phyloP scores from a whole-genome alignment of 176 grass and related monocot species.

The barley (Hordeum vulgare) region DNA sequence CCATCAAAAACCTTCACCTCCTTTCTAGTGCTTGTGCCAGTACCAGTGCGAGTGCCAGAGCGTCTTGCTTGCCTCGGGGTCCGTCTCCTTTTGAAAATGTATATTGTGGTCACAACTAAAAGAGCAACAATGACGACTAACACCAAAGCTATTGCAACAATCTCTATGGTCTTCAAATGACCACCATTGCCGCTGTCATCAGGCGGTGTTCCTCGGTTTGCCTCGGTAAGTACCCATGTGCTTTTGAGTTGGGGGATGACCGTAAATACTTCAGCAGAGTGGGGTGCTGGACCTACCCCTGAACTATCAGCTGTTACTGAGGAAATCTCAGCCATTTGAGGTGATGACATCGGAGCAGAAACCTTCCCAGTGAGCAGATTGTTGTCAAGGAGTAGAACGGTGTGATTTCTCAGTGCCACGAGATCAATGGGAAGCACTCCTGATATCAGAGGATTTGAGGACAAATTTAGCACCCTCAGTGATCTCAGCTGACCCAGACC shows the following conservation, averaged over 20 bases:
- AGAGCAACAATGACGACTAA: slow-evolving; percentile 47
- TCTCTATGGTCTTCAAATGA: slow-evolving; percentile 50
- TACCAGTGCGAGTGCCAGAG: not conserved
- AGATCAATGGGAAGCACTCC: slow-evolving; percentile 54
- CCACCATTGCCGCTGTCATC: not conserved
- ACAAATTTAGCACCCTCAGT: slow-evolving; percentile 61
- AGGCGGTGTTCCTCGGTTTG: not conserved
- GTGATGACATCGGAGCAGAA: slow-evolving; percentile 16
- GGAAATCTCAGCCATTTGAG: slow-evolving; percentile 35
- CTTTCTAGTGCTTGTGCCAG: slow-evolving; percentile 22
- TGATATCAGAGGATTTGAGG: slow-evolving; percentile 51
- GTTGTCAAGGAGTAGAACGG: slow-evolving; percentile 48
- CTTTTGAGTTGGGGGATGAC: slow-evolving; percentile 15
- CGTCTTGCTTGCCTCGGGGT: not conserved
- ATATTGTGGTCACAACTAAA: slow-evolving; percentile 36
- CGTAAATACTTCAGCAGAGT: slow-evolving; percentile 29
- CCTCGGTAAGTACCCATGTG: not conserved
- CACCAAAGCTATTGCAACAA: slow-evolving; percentile 45
- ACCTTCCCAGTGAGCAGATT: slow-evolving; percentile 38
- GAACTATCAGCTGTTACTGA: slow-evolving; percentile 40
- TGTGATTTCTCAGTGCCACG: slow-evolving; percentile 33
- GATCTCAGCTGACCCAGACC: slow-evolving; percentile 32
- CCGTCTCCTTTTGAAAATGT: slow-evolving; percentile 56
- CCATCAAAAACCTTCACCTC: slow-evolving; percentile 68
- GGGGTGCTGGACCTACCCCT: slow-evolving; percentile 28